A percentile compares a stretch with the other conserved stretches of the same genome.
These are phyloP conservation scores for Starmera dryadoides DNA, from an alignment of 805 yeast genomes.

Conservation along the genomic window DNA sequence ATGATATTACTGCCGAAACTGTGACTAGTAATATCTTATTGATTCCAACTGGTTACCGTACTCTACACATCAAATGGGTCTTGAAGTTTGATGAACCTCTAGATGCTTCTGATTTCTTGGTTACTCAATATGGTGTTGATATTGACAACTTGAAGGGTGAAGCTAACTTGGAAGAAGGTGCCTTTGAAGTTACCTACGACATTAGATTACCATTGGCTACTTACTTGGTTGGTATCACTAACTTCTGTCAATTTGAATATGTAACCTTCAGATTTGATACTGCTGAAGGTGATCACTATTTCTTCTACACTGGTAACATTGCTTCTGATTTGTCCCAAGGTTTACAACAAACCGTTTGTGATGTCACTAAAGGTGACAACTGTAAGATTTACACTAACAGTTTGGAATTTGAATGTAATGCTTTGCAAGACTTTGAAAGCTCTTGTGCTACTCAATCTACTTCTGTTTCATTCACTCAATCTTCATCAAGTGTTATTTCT, in stretches of 20 bases:
- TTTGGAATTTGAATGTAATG: conserved; percentile 7
- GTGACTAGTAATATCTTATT: not conserved
- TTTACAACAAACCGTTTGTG: conserved; percentile 5
- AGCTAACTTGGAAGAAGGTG: conserved; percentile 12
- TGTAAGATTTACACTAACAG: conserved; percentile 4
- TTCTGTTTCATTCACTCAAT: too few species aligned
- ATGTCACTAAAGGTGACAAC: conserved; percentile 1
- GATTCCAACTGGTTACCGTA: not conserved
- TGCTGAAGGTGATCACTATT: conserved; percentile 1
- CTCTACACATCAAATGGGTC: conserved; percentile 10
- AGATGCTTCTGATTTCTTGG: conserved; percentile 9
- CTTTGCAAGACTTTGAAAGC: not conserved
- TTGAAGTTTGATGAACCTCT: conserved; percentile 6
- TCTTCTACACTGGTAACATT: conserved; percentile 12
- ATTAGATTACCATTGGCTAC: conserved; percentile 3
- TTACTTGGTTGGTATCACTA: not conserved
- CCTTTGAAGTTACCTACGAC: conserved; percentile 6
- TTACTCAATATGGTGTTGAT: conserved; percentile 2
- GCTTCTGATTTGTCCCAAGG: conserved; percentile 6
- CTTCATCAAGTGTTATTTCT: too few species aligned
- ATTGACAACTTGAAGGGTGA: conserved; percentile 5
- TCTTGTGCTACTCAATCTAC: not conserved
- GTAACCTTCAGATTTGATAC: conserved; percentile 6
- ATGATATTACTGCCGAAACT: conserved; percentile 4
- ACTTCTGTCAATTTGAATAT: conserved; percentile 7